Evolutionary conservation across 192 early-diverging fungal species (phyloP).

Genomic region (Anaeromyces robustus): DNA sequence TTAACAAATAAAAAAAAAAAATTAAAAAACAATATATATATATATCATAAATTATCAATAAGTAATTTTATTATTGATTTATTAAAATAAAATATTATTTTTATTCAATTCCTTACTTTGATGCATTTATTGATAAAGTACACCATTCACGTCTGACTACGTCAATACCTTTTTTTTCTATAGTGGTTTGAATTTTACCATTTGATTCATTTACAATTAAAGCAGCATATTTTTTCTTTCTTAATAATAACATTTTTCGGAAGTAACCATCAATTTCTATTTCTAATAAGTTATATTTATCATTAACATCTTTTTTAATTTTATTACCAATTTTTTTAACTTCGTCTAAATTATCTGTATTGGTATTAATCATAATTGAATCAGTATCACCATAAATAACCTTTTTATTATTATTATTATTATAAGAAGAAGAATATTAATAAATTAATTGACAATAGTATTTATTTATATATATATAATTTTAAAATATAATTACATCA

Average conservation of each 20-base stretch:
- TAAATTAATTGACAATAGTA: neutral
- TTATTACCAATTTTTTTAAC: slow-evolving; percentile 67
- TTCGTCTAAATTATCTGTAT: slow-evolving; percentile 45
- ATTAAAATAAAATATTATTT: too few species aligned
- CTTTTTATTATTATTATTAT: slow-evolving; percentile 8
- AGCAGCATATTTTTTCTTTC: slow-evolving; percentile 98
- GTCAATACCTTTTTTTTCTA: slow-evolving; percentile 91
- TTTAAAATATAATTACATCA: neutral
- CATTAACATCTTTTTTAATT: slow-evolving; percentile 74
- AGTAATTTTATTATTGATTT: too few species aligned
- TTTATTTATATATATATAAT: too few species aligned
- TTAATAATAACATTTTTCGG: slow-evolving; percentile 73
- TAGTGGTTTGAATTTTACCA: slow-evolving; percentile 19
- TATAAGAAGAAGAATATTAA: too few species aligned
- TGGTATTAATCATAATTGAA: slow-evolving; percentile 94
- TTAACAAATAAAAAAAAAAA: too few species aligned
- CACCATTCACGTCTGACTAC: slow-evolving; percentile 97
- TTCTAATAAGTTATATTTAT: slow-evolving; percentile 83
- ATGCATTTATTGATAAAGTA: slow-evolving; percentile 77
- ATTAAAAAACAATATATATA: too few species aligned
- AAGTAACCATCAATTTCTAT: slow-evolving; percentile 94
- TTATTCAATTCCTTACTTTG: too few species aligned
- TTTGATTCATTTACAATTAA: slow-evolving; percentile 25
- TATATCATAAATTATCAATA: too few species aligned
- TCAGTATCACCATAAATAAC: slow-evolving; percentile 99